phyloP scores from a whole-genome alignment of 139 green algal species.

The Mychonastes homosphaera region DNA sequence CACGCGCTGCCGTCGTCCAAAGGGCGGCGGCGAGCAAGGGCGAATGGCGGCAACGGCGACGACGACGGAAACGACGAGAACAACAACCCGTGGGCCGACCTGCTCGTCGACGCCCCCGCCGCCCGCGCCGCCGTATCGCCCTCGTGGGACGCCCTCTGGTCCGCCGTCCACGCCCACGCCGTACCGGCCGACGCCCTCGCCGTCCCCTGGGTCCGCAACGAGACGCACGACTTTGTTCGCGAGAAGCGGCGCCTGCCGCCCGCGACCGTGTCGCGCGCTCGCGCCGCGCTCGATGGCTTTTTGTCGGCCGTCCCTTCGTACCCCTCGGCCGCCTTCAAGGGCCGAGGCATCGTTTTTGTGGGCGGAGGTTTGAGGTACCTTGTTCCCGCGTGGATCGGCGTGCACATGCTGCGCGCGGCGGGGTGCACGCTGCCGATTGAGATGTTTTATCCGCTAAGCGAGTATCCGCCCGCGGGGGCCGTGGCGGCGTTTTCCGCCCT shows the following conservation, averaged over 20 bases:
- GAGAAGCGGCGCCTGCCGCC: background rate
- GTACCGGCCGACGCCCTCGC: background rate
- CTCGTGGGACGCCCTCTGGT: background rate
- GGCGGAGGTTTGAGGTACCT: slow-evolving; percentile 34
- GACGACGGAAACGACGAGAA: too few relatives aligned
- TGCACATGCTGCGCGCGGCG: slow-evolving; percentile 31
- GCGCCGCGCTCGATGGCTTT: background rate
- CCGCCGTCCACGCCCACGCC: background rate
- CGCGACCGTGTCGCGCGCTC: background rate
- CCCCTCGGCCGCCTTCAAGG: background rate
- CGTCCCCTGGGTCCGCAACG: background rate
- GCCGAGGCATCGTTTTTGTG: slow-evolving; percentile 32
- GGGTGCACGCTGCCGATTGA: slow-evolving; percentile 39
- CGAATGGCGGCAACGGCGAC: too few relatives aligned
- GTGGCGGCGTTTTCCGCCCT: slow-evolving; percentile 18
- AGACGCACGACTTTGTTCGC: background rate
- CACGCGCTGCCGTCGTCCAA: too few relatives aligned
- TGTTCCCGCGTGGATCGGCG: slow-evolving; percentile 31
- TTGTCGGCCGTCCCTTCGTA: background rate
- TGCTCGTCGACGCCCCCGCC: background rate
- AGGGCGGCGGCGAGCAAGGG: too few relatives aligned
- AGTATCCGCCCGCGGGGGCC: slow-evolving; percentile 20
- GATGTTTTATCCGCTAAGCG: slow-evolving; percentile 30
- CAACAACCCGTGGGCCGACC: background rate
- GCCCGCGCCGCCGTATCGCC: background rate